Conservation (phyloP, 768 basidiomycete species). For the Macrocybe gigantea region DNA sequence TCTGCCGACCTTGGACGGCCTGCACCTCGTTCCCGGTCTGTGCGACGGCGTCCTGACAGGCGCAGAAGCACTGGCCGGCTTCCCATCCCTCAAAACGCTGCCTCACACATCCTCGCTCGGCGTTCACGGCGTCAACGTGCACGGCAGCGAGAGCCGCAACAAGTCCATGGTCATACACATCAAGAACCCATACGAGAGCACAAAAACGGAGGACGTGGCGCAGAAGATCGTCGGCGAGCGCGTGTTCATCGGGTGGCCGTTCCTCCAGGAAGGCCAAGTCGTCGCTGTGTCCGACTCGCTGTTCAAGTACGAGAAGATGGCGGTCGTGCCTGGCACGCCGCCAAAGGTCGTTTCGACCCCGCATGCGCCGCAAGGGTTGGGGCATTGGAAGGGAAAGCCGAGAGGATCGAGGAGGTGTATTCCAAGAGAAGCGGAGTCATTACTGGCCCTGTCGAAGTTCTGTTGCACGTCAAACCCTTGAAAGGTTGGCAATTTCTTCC, state of each 20-base stretch:
- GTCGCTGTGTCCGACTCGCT: slow-evolving; percentile 80
- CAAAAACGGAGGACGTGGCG: slow-evolving; percentile 71
- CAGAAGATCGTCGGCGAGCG: slow-evolving; percentile 68
- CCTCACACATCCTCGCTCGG: slow-evolving; percentile 73
- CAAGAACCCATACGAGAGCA: slow-evolving; percentile 63
- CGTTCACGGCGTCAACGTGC: slow-evolving; percentile 88
- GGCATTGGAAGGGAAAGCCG: slow-evolving; percentile 74
- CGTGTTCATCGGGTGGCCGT: slow-evolving; percentile 88
- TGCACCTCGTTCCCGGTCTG: slow-evolving; percentile 82
- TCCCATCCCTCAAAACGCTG: slow-evolving; percentile 91
- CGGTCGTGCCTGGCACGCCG: slow-evolving; percentile 42
- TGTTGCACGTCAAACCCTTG: slow-evolving; percentile 85
- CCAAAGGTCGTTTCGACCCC: slow-evolving; percentile 64
- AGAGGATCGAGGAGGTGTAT: slow-evolving; percentile 76
- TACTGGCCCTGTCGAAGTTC: slow-evolving; percentile 71
- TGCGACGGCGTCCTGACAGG: slow-evolving; percentile 88
- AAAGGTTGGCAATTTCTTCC: slow-evolving; percentile 54
- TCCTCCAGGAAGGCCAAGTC: slow-evolving; percentile 87
- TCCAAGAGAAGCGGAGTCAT: slow-evolving; percentile 88
- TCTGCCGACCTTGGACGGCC: slow-evolving; percentile 80
- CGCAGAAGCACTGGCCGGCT: slow-evolving; percentile 83
- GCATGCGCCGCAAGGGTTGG: slow-evolving; percentile 62
- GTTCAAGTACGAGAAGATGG: slow-evolving; percentile 79
- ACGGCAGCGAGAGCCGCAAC: slow-evolving; percentile 84
- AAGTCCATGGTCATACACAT: slow-evolving; percentile 92